Evolutionary conservation across 202 grass and related monocot genomes (phyloP).

Genomic region (Hordeum pubiflorum): DNA sequence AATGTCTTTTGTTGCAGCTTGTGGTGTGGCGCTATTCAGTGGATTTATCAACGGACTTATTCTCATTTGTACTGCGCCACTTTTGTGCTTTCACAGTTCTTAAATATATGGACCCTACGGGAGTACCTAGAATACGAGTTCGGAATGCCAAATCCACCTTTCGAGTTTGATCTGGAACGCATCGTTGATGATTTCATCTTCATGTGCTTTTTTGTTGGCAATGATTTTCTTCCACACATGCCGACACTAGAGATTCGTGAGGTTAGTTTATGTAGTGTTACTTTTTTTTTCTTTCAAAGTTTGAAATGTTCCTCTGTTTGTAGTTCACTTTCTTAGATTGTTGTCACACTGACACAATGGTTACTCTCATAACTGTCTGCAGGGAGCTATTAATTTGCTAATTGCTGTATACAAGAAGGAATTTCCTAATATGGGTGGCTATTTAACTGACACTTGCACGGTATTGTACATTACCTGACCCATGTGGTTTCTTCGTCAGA

Average conservation of each 20-base stretch:
- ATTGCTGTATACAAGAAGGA: conserved; percentile 88
- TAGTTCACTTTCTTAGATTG: conserved; percentile 13
- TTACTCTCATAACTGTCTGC: conserved; percentile 21
- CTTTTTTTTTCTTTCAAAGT: background rate
- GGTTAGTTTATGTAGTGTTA: conserved; percentile 41
- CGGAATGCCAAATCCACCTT: conserved; percentile 78
- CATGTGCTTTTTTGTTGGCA: conserved; percentile 99
- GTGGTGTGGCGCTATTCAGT: background rate
- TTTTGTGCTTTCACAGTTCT: conserved; percentile 56
- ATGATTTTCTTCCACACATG: conserved; percentile 99
- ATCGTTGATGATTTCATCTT: conserved; percentile 99
- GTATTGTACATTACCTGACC: conserved; percentile 19
- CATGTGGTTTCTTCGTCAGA: background rate
- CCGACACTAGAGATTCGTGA: conserved; percentile 97
- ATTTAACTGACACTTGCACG: conserved; percentile 74
- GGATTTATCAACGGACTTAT: background rate
- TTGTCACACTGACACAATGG: background rate
- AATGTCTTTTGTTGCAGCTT: conserved; percentile 1
- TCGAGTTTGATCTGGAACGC: conserved; percentile 83
- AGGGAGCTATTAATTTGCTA: conserved; percentile 88
- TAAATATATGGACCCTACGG: conserved; percentile 95
- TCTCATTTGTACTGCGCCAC: background rate
- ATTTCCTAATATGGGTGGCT: conserved; percentile 64
- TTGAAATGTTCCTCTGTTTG: background rate
- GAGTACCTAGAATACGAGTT: conserved; percentile 96